phyloP scores from a whole-genome alignment of 2,329 filamentous ascomycete species.

The Westerdykella aurantiaca region DNA sequence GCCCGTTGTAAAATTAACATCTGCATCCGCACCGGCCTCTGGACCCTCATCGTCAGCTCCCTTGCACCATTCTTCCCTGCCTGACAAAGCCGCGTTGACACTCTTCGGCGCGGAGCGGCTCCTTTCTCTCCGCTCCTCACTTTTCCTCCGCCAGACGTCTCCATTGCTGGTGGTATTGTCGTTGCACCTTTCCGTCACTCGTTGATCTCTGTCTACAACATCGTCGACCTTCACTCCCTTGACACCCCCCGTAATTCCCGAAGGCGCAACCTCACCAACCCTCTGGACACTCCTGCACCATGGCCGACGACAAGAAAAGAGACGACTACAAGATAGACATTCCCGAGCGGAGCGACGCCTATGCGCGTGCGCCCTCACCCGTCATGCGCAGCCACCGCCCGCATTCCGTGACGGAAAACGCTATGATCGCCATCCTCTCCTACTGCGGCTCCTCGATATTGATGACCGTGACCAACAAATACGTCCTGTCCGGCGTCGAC shows the following conservation, averaged over 20 bases:
- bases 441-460: slow-evolving; percentile 90
- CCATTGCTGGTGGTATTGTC: neutral
- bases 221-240: neutral
- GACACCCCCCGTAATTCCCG: neutral
- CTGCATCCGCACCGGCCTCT: slow-evolving; percentile 11
- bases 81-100: neutral
- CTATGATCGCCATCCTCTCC: slow-evolving; percentile 61
- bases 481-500: slow-evolving; percentile 75
- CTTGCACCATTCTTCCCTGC: neutral
- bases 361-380: slow-evolving; percentile 38
- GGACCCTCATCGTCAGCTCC: neutral
- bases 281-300: slow-evolving; percentile 38
- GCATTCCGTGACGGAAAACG: slow-evolving; percentile 24
- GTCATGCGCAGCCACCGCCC: slow-evolving; percentile 43
- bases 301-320: slow-evolving; percentile 88
- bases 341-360: slow-evolving; percentile 47
- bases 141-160: neutral
- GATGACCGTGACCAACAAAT: slow-evolving; percentile 98
- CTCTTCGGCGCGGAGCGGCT: neutral
- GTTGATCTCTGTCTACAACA: neutral
- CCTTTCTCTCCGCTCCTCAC: neutral
- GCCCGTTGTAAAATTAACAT: slow-evolving; percentile 25
- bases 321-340: slow-evolving; percentile 66
- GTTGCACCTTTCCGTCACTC: slow-evolving; percentile 1
- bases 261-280: slow-evolving; percentile 1